Evolutionary conservation across 176 grass and related monocot species (phyloP), one percentile per base, ranked within the genome.

Genomic region (Eleusine indica): DNA sequence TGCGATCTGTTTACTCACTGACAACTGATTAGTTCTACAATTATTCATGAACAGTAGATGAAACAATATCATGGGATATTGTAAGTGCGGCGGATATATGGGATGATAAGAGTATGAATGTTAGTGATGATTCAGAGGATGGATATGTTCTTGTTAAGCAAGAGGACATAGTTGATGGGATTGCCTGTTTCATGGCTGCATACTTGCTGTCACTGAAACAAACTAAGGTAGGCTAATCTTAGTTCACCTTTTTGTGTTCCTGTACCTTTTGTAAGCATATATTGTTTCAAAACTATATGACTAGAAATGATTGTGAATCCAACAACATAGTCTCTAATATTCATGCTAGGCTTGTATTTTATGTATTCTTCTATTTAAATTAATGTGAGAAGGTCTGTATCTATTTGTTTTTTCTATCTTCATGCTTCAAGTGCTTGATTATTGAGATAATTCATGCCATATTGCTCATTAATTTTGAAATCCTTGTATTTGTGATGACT

Each of bases 101-200:
- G 93, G 96, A 94, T 49, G 89, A 82, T 73, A 90, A 90, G 82
- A 80, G 83, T 74, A 76, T 75, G 47, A 89, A 90, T n/a, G 76
- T 89, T 52, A 88, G 75, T 54, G 88, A 86, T 68, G 91, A 91
- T 63, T 88, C 85, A 40, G 96, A 99, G 77, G 96, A 95, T 84
- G 96, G 82, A 63, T 99, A 91, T 96, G 91, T 99, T 74, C 81
- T 99, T 12, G 87, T 99, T 48, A 90, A 87, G 70, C 92, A 99
- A 90, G 96, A 99, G 74, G 96, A 99, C 78, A 96, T 99, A 69
- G 96, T 99, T 22, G 96, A 99, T 77, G 93, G 96, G 21, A 90
- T 99, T 71, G 96, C 96, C 58, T 87, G 86, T 66, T 99, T 99
- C 80, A 99, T 96, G 96, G 96, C 96, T 78, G 78, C 91, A 58